Percentiles rank a stretch among this genome's conserved stretches.
phyloP scores from a whole-genome alignment of 441 rosid genomes.

The Adansonia rubrostipa region DNA sequence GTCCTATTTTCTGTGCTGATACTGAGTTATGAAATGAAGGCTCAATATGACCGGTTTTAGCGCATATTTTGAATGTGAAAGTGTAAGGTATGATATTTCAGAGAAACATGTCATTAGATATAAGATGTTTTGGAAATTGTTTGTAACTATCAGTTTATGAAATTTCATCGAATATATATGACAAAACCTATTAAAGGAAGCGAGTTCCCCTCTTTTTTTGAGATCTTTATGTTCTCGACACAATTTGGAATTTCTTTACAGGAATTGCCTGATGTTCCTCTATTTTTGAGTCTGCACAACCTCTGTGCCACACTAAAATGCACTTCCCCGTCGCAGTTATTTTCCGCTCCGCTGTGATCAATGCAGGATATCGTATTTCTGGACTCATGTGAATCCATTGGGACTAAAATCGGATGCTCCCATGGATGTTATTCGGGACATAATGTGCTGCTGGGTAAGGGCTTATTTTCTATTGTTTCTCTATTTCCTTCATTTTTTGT shows the following conservation, averaged over 20 bases:
- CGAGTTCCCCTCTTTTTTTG: not conserved
- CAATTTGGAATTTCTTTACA: slow-evolving; percentile 40
- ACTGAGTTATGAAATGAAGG: not conserved
- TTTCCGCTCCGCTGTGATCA: slow-evolving; percentile 90
- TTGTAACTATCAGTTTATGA: not conserved
- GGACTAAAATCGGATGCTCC: slow-evolving; percentile 97
- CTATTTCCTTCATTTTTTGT: not conserved
- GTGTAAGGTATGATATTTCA: not conserved
- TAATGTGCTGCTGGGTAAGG: slow-evolving; percentile 98
- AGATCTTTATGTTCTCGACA: slow-evolving; percentile 27
- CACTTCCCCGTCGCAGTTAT: slow-evolving; percentile 93
- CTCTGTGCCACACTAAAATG: slow-evolving; percentile 94
- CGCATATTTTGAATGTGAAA: not conserved
- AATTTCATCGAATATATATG: not conserved
- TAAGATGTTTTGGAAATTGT: not conserved
- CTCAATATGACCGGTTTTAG: not conserved
- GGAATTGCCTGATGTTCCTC: slow-evolving; percentile 94
- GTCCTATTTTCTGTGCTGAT: not conserved
- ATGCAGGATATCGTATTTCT: slow-evolving; percentile 88
- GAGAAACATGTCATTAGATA: not conserved
- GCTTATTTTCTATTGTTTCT: slow-evolving; percentile 3
- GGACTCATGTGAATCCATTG: slow-evolving; percentile 92
- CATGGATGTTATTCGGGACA: slow-evolving; percentile 95
- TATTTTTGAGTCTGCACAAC: slow-evolving; percentile 91
- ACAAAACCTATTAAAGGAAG: not conserved